Base-by-base conservation (phyloP, 2,329 filamentous ascomycete genomes). In the Apiospora aurea region DNA sequence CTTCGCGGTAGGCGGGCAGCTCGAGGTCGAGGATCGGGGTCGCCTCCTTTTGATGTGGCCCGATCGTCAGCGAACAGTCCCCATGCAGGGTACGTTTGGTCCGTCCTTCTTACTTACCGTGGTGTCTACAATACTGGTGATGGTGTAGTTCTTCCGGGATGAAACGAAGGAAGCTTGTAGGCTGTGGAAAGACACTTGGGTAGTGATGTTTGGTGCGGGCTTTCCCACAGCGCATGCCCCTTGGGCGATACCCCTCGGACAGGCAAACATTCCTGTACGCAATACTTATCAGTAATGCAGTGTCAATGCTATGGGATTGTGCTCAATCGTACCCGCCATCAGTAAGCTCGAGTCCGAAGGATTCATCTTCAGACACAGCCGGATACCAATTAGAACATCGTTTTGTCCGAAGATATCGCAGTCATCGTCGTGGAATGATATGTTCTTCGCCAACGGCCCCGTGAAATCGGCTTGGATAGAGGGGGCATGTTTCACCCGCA, bases 1-100 rank as follows among this genome's bases (percentile, higher is more conserved):
- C 73, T 1, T 61, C 41, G 8, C 67, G 61, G 66, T 76, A 76
- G 0, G 69, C 57, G 1, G 69, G 26, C 6, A 75, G 7, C 1
- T 72, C 69, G 1, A 57, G 51, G 1, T 29, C 51, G 13, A 29
- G 10, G 4, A 29, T 29, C 8, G 51, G 24, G 2, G n/a, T 26
- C 11, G 11, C n/a, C 10, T 53, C 24, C 51, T 29, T 16, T 18
- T 53, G 6, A 1, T 7, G 18, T n/a, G 21, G 24, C 24, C 3
- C 4, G 29, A 14, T 16, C 24, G 7, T 29, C 5, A 29, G 51
- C 5, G 18, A n/a, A 18, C 2, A 7, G 21, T 4, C 2, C 2
- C n/a, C 1, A 43, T 21, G 16, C 5, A 6, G 4, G 18, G 1
- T 44, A 4, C 2, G 18, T 6, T 29, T 38, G 49, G 8, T 26